A percentile compares a stretch with the other conserved stretches of the same genome.
phyloP scores from a whole-genome alignment of 345 rosid species.

The Linum tenue region DNA sequence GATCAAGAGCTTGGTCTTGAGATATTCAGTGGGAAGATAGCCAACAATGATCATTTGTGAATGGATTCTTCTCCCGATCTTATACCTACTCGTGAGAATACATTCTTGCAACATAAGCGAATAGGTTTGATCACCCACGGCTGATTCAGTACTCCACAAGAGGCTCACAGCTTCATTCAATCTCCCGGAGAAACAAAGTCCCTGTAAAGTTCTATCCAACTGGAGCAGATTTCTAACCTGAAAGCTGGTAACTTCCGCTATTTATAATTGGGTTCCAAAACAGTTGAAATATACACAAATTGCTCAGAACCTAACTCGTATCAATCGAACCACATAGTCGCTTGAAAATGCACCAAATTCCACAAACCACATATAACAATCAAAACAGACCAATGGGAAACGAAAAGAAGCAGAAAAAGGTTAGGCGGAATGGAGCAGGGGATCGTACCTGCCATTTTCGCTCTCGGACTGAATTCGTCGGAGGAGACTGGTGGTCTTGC shows the following conservation, averaged over 20 bases:
- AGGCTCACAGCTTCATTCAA: constrained; percentile 55
- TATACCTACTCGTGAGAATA: constrained; percentile 34
- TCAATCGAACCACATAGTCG: not conserved
- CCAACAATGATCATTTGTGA: constrained; percentile 53
- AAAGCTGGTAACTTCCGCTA: constrained; percentile 43
- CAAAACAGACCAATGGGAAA: not conserved
- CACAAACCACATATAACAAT: not conserved
- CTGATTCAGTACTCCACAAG: constrained; percentile 30
- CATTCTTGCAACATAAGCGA: constrained; percentile 63
- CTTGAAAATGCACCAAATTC: not conserved
- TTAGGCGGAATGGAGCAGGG: not conserved
- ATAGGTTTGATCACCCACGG: constrained; percentile 34
- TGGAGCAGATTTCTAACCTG: constrained; percentile 47
- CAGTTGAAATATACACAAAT: not conserved
- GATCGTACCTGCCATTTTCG: constrained; percentile 43
- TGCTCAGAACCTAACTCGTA: not conserved
- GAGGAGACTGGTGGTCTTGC: constrained; percentile 63
- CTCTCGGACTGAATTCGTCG: constrained; percentile 53
- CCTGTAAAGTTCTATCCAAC: constrained; percentile 42
- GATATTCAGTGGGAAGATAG: constrained; percentile 30
- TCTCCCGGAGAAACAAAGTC: constrained; percentile 55
- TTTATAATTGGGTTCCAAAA: not conserved
- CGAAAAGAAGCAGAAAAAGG: not conserved
- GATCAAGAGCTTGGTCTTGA: constrained; percentile 51
- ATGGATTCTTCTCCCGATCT: constrained; percentile 48